A percentile compares a stretch with the other conserved stretches of the same genome.
Conservation (phyloP, 2,329 filamentous ascomycete genomes). For the Botryotinia convoluta region DNA sequence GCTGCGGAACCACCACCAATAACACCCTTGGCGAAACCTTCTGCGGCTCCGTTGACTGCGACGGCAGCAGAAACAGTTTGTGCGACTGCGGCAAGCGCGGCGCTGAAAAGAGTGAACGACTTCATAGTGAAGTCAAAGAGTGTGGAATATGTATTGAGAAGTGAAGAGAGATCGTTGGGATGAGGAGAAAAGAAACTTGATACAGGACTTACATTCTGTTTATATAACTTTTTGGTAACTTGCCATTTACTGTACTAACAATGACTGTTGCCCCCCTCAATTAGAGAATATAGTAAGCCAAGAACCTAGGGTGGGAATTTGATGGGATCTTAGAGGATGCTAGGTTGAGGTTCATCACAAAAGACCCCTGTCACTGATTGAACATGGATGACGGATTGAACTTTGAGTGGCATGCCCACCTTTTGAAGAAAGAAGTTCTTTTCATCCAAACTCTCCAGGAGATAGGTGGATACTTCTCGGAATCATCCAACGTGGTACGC, state of each 20-base stretch:
- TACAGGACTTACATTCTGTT: background rate
- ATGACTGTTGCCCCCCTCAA: background rate
- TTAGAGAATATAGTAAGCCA: conserved; percentile 13
- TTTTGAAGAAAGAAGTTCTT: background rate
- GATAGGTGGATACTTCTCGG: background rate
- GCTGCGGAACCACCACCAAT: conserved; percentile 58
- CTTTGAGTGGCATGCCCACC: background rate
- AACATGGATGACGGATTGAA: background rate
- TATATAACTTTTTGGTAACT: conserved; percentile 8
- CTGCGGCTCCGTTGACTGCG: conserved; percentile 30
- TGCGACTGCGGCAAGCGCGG: conserved; percentile 19
- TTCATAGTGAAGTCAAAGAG: conserved; percentile 20
- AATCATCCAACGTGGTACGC: background rate
- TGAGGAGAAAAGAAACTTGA: background rate
- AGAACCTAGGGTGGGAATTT: background rate
- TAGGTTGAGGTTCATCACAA: background rate
- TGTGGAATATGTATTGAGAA: background rate
- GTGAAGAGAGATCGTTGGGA: background rate
- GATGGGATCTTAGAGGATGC: background rate
- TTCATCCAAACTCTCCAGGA: background rate
- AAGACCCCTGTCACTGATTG: background rate
- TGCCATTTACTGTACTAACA: background rate
- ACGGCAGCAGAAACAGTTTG: conserved; percentile 28
- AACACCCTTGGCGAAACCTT: conserved; percentile 51
- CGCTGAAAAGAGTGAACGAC: conserved; percentile 18